Conservation (phyloP, 106 monocot genomes). For the Phalaenopsis equestris region DNA sequence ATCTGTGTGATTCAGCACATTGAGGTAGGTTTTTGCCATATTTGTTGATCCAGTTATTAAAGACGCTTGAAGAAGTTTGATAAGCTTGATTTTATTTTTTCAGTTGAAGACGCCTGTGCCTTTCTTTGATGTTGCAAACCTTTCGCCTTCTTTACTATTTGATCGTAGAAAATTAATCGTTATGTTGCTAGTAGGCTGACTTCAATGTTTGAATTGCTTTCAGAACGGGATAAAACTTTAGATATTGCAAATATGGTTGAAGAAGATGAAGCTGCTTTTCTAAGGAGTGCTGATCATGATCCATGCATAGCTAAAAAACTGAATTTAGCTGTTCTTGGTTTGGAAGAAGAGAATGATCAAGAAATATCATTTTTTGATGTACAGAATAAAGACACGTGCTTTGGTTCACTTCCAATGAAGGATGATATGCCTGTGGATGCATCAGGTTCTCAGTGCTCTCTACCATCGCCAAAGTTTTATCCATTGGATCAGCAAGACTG, state of each 20-base stretch:
- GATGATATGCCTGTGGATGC: constrained; percentile 20
- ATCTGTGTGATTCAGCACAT: too few relatives aligned
- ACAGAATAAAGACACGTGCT: constrained; percentile 37
- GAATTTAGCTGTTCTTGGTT: constrained; percentile 19
- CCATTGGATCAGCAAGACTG: constrained; percentile 92
- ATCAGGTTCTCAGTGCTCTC: constrained; percentile 20
- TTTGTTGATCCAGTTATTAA: not conserved
- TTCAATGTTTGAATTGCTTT: constrained; percentile 19
- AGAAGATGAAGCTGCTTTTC: constrained; percentile 74
- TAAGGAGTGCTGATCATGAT: constrained; percentile 44
- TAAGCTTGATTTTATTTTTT: not conserved
- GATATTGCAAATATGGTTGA: constrained; percentile 55
- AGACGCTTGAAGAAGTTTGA: not conserved
- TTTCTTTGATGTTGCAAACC: not conserved
- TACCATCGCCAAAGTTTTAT: constrained; percentile 57
- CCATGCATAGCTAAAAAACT: constrained; percentile 14
- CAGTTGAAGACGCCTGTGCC: not conserved
- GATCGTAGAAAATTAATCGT: not conserved
- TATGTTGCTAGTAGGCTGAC: constrained; percentile 5
- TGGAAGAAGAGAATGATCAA: constrained; percentile 31
- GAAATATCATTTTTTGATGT: constrained; percentile 15
- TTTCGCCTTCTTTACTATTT: not conserved
- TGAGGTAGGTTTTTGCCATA: too few relatives aligned
- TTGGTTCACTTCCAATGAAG: constrained; percentile 80
- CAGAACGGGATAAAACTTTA: constrained; percentile 29